Percentiles rank a stretch among this genome's conserved stretches.
phyloP scores from a whole-genome alignment of 2,329 filamentous ascomycete species.

The Ilyonectria sp. region DNA sequence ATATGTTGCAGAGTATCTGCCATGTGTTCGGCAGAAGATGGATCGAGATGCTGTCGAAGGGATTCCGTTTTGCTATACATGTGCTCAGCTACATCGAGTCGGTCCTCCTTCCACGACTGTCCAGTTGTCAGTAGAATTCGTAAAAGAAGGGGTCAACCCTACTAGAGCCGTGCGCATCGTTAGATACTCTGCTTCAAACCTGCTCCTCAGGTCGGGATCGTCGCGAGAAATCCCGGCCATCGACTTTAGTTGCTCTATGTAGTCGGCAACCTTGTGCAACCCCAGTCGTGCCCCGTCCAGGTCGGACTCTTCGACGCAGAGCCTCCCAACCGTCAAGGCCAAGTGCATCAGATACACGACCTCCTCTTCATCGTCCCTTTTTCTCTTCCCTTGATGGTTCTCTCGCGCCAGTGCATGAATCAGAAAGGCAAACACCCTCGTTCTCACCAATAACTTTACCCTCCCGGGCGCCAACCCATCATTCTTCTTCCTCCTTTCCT shows the following conservation, averaged over 20 bases:
- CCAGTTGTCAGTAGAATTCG: conserved; percentile 34
- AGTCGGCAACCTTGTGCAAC: conserved; percentile 75
- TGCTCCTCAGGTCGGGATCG: conserved; percentile 33
- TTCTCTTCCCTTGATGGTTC: conserved; percentile 45
- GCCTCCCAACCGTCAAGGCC: conserved; percentile 76
- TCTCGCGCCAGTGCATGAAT: conserved; percentile 73
- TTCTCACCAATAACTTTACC: conserved; percentile 54
- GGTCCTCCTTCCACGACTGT: conserved; percentile 82
- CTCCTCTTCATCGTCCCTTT: conserved; percentile 51
- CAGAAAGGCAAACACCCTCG: conserved; percentile 74
- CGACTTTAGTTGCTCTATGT: conserved; percentile 53
- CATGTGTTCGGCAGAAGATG: conserved; percentile 70
- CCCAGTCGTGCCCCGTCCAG: conserved; percentile 71
- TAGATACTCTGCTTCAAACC: conserved; percentile 74
- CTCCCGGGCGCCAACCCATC: conserved; percentile 37
- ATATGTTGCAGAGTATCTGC: conserved; percentile 81
- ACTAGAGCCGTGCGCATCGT: conserved; percentile 78
- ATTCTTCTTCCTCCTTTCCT: conserved; percentile 55
- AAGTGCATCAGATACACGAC: conserved; percentile 74
- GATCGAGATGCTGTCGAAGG: conserved; percentile 59
- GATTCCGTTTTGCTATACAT: conserved; percentile 75
- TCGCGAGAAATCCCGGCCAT: conserved; percentile 1
- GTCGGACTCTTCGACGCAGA: conserved; percentile 65
- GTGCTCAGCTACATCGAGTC: conserved; percentile 83
- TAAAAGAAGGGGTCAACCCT: conserved; percentile 43